Conservation (phyloP, 208 protist species). For the Balamuthia mandrillaris region DNA sequence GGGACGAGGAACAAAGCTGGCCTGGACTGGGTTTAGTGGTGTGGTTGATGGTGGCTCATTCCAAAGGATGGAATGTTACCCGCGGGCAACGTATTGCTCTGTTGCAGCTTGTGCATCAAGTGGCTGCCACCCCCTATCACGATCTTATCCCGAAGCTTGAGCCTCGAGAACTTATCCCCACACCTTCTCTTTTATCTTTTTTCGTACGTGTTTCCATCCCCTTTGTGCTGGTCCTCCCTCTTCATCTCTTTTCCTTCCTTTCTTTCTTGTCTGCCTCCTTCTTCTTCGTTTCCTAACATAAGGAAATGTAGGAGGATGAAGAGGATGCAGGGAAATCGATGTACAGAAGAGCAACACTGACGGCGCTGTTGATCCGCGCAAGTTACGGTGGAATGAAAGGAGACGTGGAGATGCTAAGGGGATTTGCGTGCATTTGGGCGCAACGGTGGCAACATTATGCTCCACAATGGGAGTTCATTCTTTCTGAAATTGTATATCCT, state of each 20-base stretch:
- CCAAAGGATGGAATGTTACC: background rate
- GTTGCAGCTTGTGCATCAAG: background rate
- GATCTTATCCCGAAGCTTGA: background rate
- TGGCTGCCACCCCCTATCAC: background rate
- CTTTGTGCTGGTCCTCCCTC: too few relatives aligned
- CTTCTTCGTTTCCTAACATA: too few relatives aligned
- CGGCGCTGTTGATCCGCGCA: background rate
- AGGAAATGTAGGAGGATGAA: background rate
- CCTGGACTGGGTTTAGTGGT: too few relatives aligned
- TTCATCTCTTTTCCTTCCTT: too few relatives aligned
- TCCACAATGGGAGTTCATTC: too few relatives aligned
- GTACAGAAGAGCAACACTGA: too few relatives aligned
- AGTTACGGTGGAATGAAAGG: conserved; percentile 31
- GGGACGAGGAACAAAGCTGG: too few relatives aligned
- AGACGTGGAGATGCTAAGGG: background rate
- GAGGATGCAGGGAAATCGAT: background rate
- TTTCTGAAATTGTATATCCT: too few relatives aligned
- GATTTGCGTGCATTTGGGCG: background rate
- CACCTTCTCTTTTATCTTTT: too few relatives aligned
- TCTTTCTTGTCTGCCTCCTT: too few relatives aligned
- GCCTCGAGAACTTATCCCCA: too few relatives aligned
- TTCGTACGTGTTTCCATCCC: too few relatives aligned
- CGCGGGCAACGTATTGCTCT: background rate
- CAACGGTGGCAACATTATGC: background rate
- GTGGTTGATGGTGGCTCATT: conserved; percentile 18